A percentile compares a stretch with the other conserved stretches of the same genome.
These are phyloP conservation scores for Solanum virginianum DNA, from an alignment of 257 asterid genomes.

Conservation along the genomic window DNA sequence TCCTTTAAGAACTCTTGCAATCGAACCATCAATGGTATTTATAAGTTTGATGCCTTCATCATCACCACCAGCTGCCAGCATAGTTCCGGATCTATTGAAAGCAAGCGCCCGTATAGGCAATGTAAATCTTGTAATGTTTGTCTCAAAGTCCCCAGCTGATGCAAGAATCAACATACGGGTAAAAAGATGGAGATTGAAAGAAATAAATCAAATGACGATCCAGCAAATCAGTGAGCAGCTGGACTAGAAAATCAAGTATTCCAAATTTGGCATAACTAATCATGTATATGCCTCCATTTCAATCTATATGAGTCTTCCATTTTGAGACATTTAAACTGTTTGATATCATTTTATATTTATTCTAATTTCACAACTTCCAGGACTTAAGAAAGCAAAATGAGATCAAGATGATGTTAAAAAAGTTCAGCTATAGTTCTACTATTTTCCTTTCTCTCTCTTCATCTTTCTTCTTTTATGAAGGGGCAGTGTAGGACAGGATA, in stretches of 20 bases:
- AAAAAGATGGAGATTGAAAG: background rate
- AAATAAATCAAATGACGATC: background rate
- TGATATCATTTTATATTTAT: background rate
- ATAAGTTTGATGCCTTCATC: slow-evolving; percentile 93
- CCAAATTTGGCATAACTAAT: background rate
- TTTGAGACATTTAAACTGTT: background rate
- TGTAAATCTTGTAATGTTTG: slow-evolving; percentile 87
- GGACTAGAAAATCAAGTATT: background rate
- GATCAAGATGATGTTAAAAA: background rate
- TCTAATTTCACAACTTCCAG: background rate
- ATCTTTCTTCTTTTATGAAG: background rate
- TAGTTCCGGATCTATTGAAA: slow-evolving; percentile 77
- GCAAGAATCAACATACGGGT: background rate
- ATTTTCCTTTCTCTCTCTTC: background rate
- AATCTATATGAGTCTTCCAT: background rate
- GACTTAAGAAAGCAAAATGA: background rate
- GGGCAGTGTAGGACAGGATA: background rate
- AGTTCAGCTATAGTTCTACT: background rate
- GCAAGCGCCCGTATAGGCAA: slow-evolving; percentile 80
- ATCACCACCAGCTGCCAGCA: slow-evolving; percentile 97
- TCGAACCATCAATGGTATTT: slow-evolving; percentile 83
- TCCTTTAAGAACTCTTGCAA: slow-evolving; percentile 88
- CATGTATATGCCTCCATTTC: background rate
- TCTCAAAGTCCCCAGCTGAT: slow-evolving; percentile 90
- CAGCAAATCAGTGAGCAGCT: background rate